Evolutionary conservation across 352 stramenopile species (phyloP).

Genomic region (Globisporangium apiculatum): DNA sequence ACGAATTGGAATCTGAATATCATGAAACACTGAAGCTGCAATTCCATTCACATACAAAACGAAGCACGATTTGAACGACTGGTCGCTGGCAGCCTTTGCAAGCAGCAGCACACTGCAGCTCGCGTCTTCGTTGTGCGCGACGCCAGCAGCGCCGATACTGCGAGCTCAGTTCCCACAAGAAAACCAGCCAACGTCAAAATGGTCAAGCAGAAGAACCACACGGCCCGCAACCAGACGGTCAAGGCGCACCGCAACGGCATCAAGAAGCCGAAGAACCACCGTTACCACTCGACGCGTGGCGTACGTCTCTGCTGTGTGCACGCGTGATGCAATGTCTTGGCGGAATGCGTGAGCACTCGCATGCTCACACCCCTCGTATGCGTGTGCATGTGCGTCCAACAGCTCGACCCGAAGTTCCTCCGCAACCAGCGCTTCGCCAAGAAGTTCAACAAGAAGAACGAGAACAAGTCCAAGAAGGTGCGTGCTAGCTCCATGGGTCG

Average conservation of each 20-base stretch:
- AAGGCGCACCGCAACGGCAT: constrained; percentile 97
- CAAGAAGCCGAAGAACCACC: constrained; percentile 95
- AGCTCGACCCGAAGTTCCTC: constrained; percentile 97
- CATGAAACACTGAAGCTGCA: not conserved
- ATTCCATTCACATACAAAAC: not conserved
- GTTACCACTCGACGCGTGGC: constrained; percentile 92
- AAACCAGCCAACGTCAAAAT: constrained; percentile 64
- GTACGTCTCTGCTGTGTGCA: constrained; percentile 39
- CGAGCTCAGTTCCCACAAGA: constrained; percentile 20
- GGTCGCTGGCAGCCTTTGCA: too few species aligned
- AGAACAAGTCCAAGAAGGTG: constrained; percentile 60
- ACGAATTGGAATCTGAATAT: not conserved
- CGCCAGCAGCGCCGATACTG: not conserved
- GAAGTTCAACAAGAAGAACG: constrained; percentile 94
- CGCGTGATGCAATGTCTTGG: not conserved
- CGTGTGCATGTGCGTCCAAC: constrained; percentile 3
- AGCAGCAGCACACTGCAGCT: not conserved
- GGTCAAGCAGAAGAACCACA: constrained; percentile 98
- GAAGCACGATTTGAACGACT: too few species aligned
- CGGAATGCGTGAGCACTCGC: not conserved
- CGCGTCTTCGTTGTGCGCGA: not conserved
- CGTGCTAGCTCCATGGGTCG: not conserved
- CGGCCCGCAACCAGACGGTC: constrained; percentile 95
- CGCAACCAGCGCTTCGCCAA: constrained; percentile 97
- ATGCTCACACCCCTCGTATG: not conserved